Percentiles rank a stretch among this genome's conserved stretches.
Conservation (phyloP, 768 basidiomycete species). For the Royoungia palumana region DNA sequence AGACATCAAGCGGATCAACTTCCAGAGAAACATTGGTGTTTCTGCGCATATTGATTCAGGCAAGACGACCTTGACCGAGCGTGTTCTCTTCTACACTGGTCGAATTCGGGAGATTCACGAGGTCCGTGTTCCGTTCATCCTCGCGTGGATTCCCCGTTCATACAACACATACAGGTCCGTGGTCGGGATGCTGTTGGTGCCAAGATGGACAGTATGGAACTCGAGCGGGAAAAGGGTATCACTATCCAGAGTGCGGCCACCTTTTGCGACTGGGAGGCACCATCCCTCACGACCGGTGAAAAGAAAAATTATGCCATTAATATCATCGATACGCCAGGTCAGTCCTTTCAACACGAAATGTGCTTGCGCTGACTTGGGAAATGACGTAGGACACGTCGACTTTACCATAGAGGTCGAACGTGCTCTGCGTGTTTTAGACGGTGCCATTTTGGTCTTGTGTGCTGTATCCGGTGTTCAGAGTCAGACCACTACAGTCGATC, state of each 20-base stretch:
- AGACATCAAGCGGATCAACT: slow-evolving; percentile 63
- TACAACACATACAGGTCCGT: slow-evolving; percentile 55
- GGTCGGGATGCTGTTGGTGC: slow-evolving; percentile 95
- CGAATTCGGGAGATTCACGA: slow-evolving; percentile 96
- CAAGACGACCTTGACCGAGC: slow-evolving; percentile 97
- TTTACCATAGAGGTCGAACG: slow-evolving; percentile 99
- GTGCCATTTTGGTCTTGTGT: slow-evolving; percentile 93
- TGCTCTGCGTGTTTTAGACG: slow-evolving; percentile 92
- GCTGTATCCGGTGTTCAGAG: slow-evolving; percentile 96
- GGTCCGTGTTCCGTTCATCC: slow-evolving; percentile 44
- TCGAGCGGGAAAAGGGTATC: slow-evolving; percentile 98
- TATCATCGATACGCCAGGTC: slow-evolving; percentile 98
- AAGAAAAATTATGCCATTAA: slow-evolving; percentile 90
- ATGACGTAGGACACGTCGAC: slow-evolving; percentile 86
- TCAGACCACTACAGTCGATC: slow-evolving; percentile 98
- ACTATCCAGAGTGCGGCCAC: slow-evolving; percentile 99
- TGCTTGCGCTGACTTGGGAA: neutral
- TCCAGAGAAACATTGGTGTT: slow-evolving; percentile 94
- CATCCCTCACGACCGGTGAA: slow-evolving; percentile 53
- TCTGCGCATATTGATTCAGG: slow-evolving; percentile 96
- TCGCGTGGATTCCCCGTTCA: neutral
- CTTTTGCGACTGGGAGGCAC: slow-evolving; percentile 93
- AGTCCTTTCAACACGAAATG: neutral
- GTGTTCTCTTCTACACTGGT: slow-evolving; percentile 94
- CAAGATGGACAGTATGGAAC: slow-evolving; percentile 99